Conservation (phyloP, 1,139 yeast genomes). For the Sugiyamaella castrensis region DNA sequence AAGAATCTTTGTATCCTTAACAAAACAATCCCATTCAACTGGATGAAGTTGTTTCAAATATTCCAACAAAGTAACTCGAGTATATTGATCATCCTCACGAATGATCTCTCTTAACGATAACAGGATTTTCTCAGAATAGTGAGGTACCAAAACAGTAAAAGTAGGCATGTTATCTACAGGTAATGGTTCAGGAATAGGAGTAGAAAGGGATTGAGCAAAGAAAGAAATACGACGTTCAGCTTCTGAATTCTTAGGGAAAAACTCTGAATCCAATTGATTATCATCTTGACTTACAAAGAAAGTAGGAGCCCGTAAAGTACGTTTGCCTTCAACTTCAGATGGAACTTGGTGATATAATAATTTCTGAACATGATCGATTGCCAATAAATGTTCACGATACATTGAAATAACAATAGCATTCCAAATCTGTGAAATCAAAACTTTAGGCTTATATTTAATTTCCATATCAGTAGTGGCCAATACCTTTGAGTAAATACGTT, state of each 20-base stretch:
- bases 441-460: slow-evolving; percentile 97
- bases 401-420: slow-evolving; percentile 96
- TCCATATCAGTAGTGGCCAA: slow-evolving; percentile 99
- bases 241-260: slow-evolving; percentile 93
- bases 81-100: slow-evolving; percentile 97
- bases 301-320: slow-evolving; percentile 97
- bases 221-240: slow-evolving; percentile 99
- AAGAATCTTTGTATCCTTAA: slow-evolving; percentile 94
- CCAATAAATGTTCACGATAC: slow-evolving; percentile 97
- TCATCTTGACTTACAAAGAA: slow-evolving; percentile 98
- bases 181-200: slow-evolving; percentile 97
- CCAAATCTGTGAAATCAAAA: slow-evolving; percentile 97
- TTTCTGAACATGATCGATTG: slow-evolving; percentile 97
- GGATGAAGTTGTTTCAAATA: slow-evolving; percentile 97
- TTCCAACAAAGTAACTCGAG: slow-evolving; percentile 93
- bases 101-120: slow-evolving; percentile 94
- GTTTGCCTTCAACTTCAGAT: slow-evolving; percentile 87
- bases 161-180: slow-evolving; percentile 99
- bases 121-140: slow-evolving; percentile 94
- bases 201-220: slow-evolving; percentile 97
- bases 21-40: slow-evolving; percentile 99
- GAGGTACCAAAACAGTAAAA: slow-evolving; percentile 96
- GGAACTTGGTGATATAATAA: slow-evolving; percentile 97
- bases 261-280: slow-evolving; percentile 89
- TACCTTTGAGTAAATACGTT: slow-evolving; percentile 95